Evolutionary conservation across 805 yeast genomes (phyloP).

Genomic region (Debaryomyces hansenii): DNA sequence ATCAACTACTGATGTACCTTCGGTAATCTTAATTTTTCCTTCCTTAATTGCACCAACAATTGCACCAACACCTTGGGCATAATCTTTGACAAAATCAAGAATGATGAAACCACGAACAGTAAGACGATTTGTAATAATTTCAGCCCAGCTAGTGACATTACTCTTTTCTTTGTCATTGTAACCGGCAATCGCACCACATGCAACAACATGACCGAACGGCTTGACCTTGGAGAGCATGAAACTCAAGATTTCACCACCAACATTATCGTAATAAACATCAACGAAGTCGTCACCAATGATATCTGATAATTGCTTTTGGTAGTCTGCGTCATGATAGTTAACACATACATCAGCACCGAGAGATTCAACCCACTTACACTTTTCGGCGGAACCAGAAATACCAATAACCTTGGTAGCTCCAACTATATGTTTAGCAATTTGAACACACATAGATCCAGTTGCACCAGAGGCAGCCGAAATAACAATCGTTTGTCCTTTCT

Average conservation of each 20-base stretch:
- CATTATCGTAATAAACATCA: slow-evolving; percentile 60
- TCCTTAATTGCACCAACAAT: slow-evolving; percentile 35
- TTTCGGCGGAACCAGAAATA: slow-evolving; percentile 59
- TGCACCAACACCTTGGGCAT: slow-evolving; percentile 35
- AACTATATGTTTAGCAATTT: slow-evolving; percentile 52
- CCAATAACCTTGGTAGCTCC: slow-evolving; percentile 60
- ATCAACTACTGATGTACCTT: slow-evolving; percentile 39
- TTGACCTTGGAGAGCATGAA: slow-evolving; percentile 39
- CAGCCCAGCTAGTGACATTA: slow-evolving; percentile 39
- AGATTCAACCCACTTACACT: slow-evolving; percentile 52
- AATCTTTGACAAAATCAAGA: slow-evolving; percentile 33
- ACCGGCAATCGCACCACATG: slow-evolving; percentile 65
- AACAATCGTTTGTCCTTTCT: slow-evolving; percentile 46
- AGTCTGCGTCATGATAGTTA: slow-evolving; percentile 42
- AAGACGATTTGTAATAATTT: slow-evolving; percentile 51
- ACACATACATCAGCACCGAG: slow-evolving; percentile 54
- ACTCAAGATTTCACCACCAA: slow-evolving; percentile 61
- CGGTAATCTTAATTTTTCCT: slow-evolving; percentile 41
- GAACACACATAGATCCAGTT: slow-evolving; percentile 63
- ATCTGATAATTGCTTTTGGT: slow-evolving; percentile 22
- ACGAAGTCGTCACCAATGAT: slow-evolving; percentile 47
- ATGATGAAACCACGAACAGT: slow-evolving; percentile 55
- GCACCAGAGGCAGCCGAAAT: slow-evolving; percentile 73
- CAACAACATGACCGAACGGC: slow-evolving; percentile 46
- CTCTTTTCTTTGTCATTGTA: slow-evolving; percentile 46